These are phyloP conservation scores for Solanum microdontum DNA, from an alignment of 257 asterid species.

Conservation along the genomic window DNA sequence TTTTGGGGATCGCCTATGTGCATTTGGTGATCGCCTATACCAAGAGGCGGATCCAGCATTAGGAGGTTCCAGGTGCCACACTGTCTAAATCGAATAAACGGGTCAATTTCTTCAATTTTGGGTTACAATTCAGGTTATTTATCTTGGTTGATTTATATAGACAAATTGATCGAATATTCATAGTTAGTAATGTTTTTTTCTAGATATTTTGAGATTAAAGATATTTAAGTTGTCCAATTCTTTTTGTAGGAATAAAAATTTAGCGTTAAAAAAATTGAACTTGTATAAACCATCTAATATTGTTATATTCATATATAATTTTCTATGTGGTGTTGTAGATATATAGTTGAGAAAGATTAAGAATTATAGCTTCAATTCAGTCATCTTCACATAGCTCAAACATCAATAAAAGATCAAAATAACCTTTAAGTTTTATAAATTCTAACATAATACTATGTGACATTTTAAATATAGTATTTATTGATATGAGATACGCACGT, in stretches of 20 bases:
- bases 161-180: no score
- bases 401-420: no score
- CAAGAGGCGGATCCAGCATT: not conserved
- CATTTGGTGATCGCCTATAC: not conserved
- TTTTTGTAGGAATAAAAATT: no score
- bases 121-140: not conserved
- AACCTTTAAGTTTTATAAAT: not conserved
- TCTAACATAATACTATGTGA: not conserved
- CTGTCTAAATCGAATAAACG: no score
- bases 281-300: not conserved
- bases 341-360: not conserved
- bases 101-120: not conserved
- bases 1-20: not conserved
- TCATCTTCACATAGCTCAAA: not conserved
- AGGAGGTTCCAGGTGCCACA: not conserved
- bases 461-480: no score
- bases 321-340: not conserved
- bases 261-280: no score
- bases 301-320: not conserved
- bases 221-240: no score
- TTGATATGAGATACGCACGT: not conserved
- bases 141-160: no score
- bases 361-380: not conserved
- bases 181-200: no score
- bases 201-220: no score